These are phyloP conservation scores for Yamadazyma aaseri DNA, from an alignment of 1,139 yeast species.

Conservation along the genomic window DNA sequence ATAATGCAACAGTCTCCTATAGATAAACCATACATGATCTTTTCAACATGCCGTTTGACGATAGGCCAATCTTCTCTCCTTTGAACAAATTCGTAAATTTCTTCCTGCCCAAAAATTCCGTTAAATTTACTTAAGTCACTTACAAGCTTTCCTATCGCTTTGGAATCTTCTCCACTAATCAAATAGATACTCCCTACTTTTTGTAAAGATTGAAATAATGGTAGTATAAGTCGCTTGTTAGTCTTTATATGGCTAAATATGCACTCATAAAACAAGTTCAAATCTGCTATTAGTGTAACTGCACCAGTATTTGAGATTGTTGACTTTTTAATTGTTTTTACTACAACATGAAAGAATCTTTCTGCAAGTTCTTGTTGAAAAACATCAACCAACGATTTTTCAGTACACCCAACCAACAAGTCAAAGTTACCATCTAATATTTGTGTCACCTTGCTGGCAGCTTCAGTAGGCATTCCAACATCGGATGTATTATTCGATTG, in stretches of 20 bases:
- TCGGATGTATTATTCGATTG: background rate
- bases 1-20: slow-evolving; percentile 58
- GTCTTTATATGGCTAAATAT: slow-evolving; percentile 54
- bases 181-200: slow-evolving; percentile 81
- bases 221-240: slow-evolving; percentile 65
- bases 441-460: slow-evolving; percentile 62
- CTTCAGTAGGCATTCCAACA: slow-evolving; percentile 59
- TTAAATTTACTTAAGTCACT: slow-evolving; percentile 84
- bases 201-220: slow-evolving; percentile 77
- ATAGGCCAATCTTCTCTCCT: slow-evolving; percentile 82
- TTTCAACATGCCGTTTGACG: slow-evolving; percentile 80
- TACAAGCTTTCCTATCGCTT: slow-evolving; percentile 79
- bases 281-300: slow-evolving; percentile 67
- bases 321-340: slow-evolving; percentile 67
- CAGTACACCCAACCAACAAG: slow-evolving; percentile 79
- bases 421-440: slow-evolving; percentile 73
- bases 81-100: slow-evolving; percentile 87
- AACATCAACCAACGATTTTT: slow-evolving; percentile 83
- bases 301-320: slow-evolving; percentile 82
- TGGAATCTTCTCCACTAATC: slow-evolving; percentile 73
- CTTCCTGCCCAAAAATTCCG: slow-evolving; percentile 90
- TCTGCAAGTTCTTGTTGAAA: slow-evolving; percentile 94
- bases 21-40: slow-evolving; percentile 91
- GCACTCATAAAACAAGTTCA: slow-evolving; percentile 76
- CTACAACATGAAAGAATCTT: slow-evolving; percentile 73